phyloP scores from a whole-genome alignment of 2,329 filamentous ascomycete species.

The Dothidotthia symphoricarpi region DNA sequence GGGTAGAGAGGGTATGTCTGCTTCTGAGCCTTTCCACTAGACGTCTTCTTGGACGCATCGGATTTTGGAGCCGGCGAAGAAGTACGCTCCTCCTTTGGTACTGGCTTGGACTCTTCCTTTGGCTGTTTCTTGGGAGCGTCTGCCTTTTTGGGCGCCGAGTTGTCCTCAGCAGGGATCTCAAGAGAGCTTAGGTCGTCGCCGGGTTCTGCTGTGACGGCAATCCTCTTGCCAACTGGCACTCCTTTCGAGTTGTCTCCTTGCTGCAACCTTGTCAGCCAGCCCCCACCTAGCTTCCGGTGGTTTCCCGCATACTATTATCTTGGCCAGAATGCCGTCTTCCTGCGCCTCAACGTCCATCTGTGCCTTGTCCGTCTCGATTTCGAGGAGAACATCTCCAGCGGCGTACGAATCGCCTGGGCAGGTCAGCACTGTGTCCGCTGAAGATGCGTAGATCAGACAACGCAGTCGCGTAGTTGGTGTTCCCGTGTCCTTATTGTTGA shows the following conservation, averaged over 20 bases:
- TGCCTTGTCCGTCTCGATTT: conserved; percentile 93
- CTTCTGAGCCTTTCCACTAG: conserved; percentile 54
- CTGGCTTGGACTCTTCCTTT: conserved; percentile 22
- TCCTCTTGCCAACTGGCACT: conserved; percentile 74
- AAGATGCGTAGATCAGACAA: background rate
- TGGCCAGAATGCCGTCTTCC: conserved; percentile 81
- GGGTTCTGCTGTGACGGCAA: conserved; percentile 77
- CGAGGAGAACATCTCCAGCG: conserved; percentile 81
- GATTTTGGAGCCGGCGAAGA: conserved; percentile 31
- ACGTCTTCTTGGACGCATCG: conserved; percentile 30
- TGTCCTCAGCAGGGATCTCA: conserved; percentile 70
- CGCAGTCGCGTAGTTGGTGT: background rate
- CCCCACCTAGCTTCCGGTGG: background rate
- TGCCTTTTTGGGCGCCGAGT: conserved; percentile 43
- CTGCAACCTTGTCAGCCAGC: conserved; percentile 25
- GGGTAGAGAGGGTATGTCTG: conserved; percentile 74
- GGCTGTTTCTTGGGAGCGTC: conserved; percentile 35
- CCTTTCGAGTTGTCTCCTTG: conserved; percentile 70
- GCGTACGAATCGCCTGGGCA: conserved; percentile 66
- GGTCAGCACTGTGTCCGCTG: conserved; percentile 14
- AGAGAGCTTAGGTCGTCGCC: conserved; percentile 75
- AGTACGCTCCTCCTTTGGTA: conserved; percentile 39
- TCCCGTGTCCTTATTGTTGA: background rate
- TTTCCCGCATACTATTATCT: conserved; percentile 60
- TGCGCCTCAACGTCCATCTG: conserved; percentile 94